phyloP scores from a whole-genome alignment of 495 filamentous ascomycete genomes.

The Penicillium odoratum region DNA sequence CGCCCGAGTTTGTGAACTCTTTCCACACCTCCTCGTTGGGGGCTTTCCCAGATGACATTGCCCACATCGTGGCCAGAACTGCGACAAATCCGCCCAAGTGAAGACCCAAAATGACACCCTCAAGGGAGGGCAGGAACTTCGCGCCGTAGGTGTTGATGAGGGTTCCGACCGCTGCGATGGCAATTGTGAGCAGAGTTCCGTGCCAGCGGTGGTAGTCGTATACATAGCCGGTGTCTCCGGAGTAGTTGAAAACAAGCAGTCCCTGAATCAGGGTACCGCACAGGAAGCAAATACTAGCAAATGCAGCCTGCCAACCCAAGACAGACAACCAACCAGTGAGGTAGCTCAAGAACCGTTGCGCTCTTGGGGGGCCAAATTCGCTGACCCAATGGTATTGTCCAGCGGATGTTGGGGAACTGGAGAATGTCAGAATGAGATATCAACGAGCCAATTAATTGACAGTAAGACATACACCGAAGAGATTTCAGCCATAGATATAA shows the following conservation, averaged over 20 bases:
- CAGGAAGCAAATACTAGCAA: conserved; percentile 39
- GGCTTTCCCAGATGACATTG: conserved; percentile 37
- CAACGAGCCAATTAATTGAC: neutral
- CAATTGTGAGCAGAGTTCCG: conserved; percentile 45
- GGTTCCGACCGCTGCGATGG: conserved; percentile 37
- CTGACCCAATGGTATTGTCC: conserved; percentile 55
- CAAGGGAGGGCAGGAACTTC: conserved; percentile 39
- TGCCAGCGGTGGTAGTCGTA: conserved; percentile 38
- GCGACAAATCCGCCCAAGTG: conserved; percentile 53
- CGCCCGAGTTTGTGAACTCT: conserved; percentile 47
- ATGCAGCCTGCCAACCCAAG: conserved; percentile 47
- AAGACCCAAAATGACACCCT: conserved; percentile 44
- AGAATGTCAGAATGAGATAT: neutral
- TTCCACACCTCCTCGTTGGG: conserved; percentile 40
- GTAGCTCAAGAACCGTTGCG: conserved; percentile 48
- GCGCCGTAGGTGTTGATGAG: conserved; percentile 46
- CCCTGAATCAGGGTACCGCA: conserved; percentile 48
- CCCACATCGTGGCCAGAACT: conserved; percentile 47
- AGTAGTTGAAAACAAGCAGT: conserved; percentile 47
- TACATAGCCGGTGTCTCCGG: conserved; percentile 29
- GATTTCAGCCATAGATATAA: conserved; percentile 49
- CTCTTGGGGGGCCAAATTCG: conserved; percentile 40
- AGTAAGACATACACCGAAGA: conserved; percentile 39
- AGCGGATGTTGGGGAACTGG: conserved; percentile 41
- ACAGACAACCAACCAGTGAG: conserved; percentile 49